Evolutionary conservation across 129 eudicot species (phyloP), one percentile per base, ranked within the genome.

Genomic region (Flaveria ramosissima): DNA sequence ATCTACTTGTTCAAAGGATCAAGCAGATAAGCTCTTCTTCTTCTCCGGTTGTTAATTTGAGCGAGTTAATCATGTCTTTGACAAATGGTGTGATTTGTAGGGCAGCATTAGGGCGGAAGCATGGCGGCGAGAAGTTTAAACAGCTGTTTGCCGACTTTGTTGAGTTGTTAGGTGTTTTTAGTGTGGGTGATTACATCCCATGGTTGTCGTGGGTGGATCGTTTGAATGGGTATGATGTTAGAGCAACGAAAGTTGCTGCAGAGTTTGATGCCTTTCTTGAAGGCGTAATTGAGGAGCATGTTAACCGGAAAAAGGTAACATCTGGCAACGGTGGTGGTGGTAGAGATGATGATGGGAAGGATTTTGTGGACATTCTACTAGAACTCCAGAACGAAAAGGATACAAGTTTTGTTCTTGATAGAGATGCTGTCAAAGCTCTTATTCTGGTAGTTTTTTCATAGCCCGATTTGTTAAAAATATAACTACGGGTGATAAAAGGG

Each of bases 401-500:
- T 11, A 39, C 36, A 6, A 48, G 75, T 24, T 75, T 82, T 71
- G 74, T 80, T 26, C 76, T 78, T 23, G 79, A 79, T 46, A 77
- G 83, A 61, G 89, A 86, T 27, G 53, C 75, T n/a, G 64, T 85
- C 51, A 85, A 85, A 77, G 89, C 83, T 77, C 55, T 86, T 42
- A 71, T 83, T 57, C 68, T 86, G 85, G 89, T 78, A n/a, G n/a
- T n/a, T n/a, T n/a, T n/a, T n/a, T n/a, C n/a, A n/a, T n/a, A n/a
- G n/a, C n/a, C n/a, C n/a, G n/a, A n/a, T n/a, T n/a, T n/a, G n/a
- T n/a, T n/a, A n/a, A n/a, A n/a, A n/a, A n/a, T n/a, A n/a, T n/a
- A n/a, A n/a, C n/a, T n/a, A n/a, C n/a, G n/a, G n/a, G n/a, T n/a
- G n/a, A n/a, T n/a, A n/a, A n/a, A n/a, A n/a, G n/a, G n/a, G n/a